phyloP scores from a whole-genome alignment of 768 basidiomycete genomes.

The Panaeolus cyanescens region DNA sequence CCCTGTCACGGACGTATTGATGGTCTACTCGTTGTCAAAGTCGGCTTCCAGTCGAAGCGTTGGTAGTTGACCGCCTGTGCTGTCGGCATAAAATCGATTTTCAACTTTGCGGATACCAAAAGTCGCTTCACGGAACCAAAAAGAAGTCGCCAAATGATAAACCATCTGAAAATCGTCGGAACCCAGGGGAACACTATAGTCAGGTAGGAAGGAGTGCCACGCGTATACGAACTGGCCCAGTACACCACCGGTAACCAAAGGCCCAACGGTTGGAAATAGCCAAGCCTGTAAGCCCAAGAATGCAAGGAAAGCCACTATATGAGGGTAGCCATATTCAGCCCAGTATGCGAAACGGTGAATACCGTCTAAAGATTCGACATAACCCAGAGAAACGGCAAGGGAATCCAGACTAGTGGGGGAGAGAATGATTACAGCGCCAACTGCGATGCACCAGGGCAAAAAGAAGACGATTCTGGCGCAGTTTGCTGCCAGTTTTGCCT shows the following conservation, averaged over 20 bases:
- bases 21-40: not conserved
- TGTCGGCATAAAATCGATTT: conserved; percentile 16
- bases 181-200: conserved; percentile 37
- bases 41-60: not conserved
- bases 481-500: not conserved
- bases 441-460: conserved; percentile 46
- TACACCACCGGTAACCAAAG: conserved; percentile 24
- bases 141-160: conserved; percentile 30
- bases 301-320: conserved; percentile 36
- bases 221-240: conserved; percentile 28
- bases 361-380: conserved; percentile 24
- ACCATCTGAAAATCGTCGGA: conserved; percentile 41
- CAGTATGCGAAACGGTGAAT: conserved; percentile 45
- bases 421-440: conserved; percentile 43
- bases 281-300: conserved; percentile 30
- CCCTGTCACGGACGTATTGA: not conserved
- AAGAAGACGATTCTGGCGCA: conserved; percentile 26
- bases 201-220: conserved; percentile 39
- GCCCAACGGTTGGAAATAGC: conserved; percentile 24
- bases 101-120: conserved; percentile 17
- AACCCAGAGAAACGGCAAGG: conserved; percentile 37
- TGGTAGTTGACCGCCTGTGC: not conserved
- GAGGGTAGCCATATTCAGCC: conserved; percentile 38
- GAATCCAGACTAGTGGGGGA: conserved; percentile 36
- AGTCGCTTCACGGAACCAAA: conserved; percentile 24